Conservation (phyloP, 306 rosid species). For the Alnus rubra region DNA sequence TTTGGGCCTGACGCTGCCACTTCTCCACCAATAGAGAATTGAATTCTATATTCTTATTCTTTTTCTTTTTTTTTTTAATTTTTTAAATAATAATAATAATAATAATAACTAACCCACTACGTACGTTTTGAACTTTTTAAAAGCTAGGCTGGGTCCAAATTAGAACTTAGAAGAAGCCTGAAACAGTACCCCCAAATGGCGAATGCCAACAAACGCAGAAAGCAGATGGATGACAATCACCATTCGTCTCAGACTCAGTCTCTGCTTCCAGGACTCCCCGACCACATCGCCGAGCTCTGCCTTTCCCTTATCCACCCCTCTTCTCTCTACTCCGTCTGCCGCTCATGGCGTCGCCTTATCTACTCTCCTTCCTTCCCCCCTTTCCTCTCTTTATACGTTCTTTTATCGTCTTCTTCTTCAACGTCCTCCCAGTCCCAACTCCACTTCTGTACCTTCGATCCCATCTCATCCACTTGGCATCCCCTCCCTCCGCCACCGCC, state of each 20-base stretch:
- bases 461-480: slow-evolving; percentile 54
- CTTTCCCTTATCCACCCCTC: slow-evolving; percentile 51
- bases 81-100: too few relatives aligned
- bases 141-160: too few relatives aligned
- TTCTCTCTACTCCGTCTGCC: slow-evolving; percentile 51
- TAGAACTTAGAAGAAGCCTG: too few relatives aligned
- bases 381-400: slow-evolving; percentile 63
- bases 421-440: too few relatives aligned
- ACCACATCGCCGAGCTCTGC: slow-evolving; percentile 68
- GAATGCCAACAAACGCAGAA: slow-evolving; percentile 25
- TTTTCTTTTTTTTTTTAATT: too few relatives aligned
- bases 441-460: slow-evolving; percentile 55
- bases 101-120: too few relatives aligned
- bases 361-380: slow-evolving; percentile 77
- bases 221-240: neutral
- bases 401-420: slow-evolving; percentile 30
- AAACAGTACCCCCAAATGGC: too few relatives aligned
- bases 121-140: too few relatives aligned
- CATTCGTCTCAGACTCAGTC: neutral
- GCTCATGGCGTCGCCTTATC: slow-evolving; percentile 73
- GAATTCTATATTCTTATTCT: too few relatives aligned
- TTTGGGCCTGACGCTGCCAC: too few relatives aligned
- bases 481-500: slow-evolving; percentile 51
- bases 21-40: too few relatives aligned
- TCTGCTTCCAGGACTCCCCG: slow-evolving; percentile 72